These are phyloP conservation scores for Zizania latifolia DNA, from an alignment of 176 grass and related monocot species.

Conservation along the genomic window DNA sequence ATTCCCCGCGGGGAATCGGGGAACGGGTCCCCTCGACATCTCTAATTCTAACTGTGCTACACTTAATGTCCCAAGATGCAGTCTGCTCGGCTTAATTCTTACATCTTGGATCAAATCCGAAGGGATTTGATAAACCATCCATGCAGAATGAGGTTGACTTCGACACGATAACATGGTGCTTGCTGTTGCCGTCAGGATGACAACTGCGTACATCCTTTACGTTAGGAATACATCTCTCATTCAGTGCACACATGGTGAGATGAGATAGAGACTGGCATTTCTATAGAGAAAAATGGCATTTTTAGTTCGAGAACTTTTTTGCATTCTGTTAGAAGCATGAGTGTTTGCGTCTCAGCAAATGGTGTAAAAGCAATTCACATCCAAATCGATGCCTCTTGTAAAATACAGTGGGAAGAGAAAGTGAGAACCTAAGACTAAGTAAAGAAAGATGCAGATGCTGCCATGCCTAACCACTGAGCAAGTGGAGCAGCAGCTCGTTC, in stretches of 20 bases:
- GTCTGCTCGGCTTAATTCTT: neutral
- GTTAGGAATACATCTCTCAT: neutral
- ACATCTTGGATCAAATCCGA: neutral
- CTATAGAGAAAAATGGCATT: neutral
- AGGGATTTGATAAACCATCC: neutral
- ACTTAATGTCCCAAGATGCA: neutral
- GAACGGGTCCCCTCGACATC: too few relatives aligned
- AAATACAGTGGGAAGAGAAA: neutral
- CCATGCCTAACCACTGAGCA: neutral
- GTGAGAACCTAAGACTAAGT: neutral
- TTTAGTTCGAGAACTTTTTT: neutral
- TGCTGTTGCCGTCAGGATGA: neutral
- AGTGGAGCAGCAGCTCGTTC: slow-evolving; percentile 33
- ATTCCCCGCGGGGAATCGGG: too few relatives aligned
- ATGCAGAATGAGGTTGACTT: slow-evolving; percentile 4
- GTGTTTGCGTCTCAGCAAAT: neutral
- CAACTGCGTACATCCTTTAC: neutral
- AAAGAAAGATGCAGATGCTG: neutral
- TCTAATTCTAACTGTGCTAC: neutral
- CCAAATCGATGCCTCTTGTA: neutral
- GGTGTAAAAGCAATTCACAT: neutral
- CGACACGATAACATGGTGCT: neutral
- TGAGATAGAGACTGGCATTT: neutral
- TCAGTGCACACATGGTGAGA: neutral
- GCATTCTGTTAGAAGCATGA: neutral